Conservation (phyloP, 768 basidiomycete species). For the Rhodotorula paludigena region DNA sequence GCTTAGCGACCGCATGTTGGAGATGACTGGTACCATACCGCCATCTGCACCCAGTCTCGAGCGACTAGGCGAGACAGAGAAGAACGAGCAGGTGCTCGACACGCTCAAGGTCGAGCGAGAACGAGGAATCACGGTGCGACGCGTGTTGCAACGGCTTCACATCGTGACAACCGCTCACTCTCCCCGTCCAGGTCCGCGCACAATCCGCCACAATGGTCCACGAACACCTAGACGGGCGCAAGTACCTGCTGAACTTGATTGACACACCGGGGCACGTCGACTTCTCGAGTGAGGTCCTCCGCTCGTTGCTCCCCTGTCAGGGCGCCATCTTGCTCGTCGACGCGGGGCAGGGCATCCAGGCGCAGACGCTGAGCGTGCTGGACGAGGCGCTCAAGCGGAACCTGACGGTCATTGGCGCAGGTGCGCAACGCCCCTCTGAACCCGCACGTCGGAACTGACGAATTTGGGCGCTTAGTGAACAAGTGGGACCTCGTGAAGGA, state of each 20-base stretch:
- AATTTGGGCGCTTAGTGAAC: conserved; percentile 24
- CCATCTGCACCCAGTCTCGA: conserved; percentile 1
- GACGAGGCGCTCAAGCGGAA: conserved; percentile 78
- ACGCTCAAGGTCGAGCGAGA: conserved; percentile 96
- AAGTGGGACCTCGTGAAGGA: conserved; percentile 40
- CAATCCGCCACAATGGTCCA: conserved; percentile 67
- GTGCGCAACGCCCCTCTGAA: conserved; percentile 41
- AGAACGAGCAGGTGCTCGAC: conserved; percentile 80
- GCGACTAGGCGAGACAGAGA: conserved; percentile 57
- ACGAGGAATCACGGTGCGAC: conserved; percentile 75
- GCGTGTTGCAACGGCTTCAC: conserved; percentile 74
- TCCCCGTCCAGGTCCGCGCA: conserved; percentile 12
- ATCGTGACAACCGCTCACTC: not conserved
- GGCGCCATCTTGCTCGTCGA: conserved; percentile 82
- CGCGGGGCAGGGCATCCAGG: conserved; percentile 72
- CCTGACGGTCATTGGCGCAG: conserved; percentile 51
- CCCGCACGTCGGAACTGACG: not conserved
- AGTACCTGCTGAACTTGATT: conserved; percentile 82
- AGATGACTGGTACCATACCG: conserved; percentile 81
- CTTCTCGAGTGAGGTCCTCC: conserved; percentile 93
- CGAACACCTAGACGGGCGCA: conserved; percentile 48
- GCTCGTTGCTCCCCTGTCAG: conserved; percentile 87
- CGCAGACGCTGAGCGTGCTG: conserved; percentile 92
- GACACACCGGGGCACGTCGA: conserved; percentile 99
- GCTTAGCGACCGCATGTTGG: conserved; percentile 42